Conservation (phyloP, 306 rosid species). For the Purshia tridentata region DNA sequence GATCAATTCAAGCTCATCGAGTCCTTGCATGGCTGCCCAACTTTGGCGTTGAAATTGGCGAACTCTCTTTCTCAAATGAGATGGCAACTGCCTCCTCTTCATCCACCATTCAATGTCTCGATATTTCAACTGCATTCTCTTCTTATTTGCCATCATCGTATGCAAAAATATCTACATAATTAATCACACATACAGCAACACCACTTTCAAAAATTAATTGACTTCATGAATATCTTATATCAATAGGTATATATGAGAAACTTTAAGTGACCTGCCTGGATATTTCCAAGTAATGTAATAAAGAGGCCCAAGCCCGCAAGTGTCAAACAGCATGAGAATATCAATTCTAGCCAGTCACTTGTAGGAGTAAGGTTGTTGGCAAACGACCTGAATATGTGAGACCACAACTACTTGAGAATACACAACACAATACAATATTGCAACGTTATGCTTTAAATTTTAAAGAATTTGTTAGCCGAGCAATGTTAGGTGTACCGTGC, state of each 20-base stretch:
- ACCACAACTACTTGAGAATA: too few relatives aligned
- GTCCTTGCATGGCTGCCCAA: constrained; percentile 35
- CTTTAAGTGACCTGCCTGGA: constrained; percentile 27
- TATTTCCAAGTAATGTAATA: constrained; percentile 36
- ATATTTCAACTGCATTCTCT: constrained; percentile 26
- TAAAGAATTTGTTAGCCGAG: too few relatives aligned
- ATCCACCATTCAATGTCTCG: constrained; percentile 48
- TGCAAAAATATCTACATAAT: constrained; percentile 28
- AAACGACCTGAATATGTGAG: constrained; percentile 29
- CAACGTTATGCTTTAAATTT: too few relatives aligned
- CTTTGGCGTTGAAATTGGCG: constrained; percentile 29
- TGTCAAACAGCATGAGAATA: constrained; percentile 22
- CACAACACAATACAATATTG: too few relatives aligned
- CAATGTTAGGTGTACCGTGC: too few relatives aligned
- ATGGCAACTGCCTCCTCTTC: constrained; percentile 38
- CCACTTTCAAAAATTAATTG: too few relatives aligned
- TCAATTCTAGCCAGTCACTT: constrained; percentile 26
- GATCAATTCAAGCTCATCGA: constrained; percentile 36
- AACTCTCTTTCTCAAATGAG: constrained; percentile 34
- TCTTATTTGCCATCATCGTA: constrained; percentile 34
- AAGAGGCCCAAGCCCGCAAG: constrained; percentile 34
- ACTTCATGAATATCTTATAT: too few relatives aligned
- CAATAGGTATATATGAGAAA: too few relatives aligned
- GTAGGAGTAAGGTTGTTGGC: constrained; percentile 39
- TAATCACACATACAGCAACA: background rate